Evolutionary conservation across 2,329 filamentous ascomycete genomes (phyloP).

Genomic region (Curvularia spicifera): DNA sequence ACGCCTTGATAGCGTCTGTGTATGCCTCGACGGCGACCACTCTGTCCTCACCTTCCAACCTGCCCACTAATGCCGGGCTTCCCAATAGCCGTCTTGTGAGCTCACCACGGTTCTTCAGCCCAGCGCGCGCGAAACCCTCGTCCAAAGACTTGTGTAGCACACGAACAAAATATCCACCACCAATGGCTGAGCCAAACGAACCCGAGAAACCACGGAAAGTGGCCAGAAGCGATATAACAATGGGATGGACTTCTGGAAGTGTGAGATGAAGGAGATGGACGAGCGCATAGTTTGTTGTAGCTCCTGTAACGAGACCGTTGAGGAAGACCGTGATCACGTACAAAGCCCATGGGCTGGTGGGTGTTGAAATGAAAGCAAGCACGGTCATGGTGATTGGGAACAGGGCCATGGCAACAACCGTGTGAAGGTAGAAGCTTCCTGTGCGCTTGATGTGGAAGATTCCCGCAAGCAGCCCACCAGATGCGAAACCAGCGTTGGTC

Average conservation of each 20-base stretch:
- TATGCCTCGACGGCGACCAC: constrained; percentile 62
- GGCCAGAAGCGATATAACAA: constrained; percentile 75
- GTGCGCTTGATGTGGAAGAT: constrained; percentile 75
- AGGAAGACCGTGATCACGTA: constrained; percentile 69
- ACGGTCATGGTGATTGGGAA: constrained; percentile 67
- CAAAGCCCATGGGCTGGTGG: constrained; percentile 56
- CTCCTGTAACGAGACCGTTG: constrained; percentile 76
- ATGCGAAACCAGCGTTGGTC: constrained; percentile 79
- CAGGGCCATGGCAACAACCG: constrained; percentile 64
- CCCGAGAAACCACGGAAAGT: constrained; percentile 85
- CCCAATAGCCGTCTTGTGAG: constrained; percentile 64
- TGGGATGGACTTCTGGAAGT: constrained; percentile 69
- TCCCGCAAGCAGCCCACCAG: constrained; percentile 75
- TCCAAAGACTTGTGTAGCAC: constrained; percentile 63
- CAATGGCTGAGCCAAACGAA: constrained; percentile 79
- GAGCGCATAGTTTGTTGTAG: constrained; percentile 78
- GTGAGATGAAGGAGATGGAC: constrained; percentile 80
- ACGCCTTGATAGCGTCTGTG: constrained; percentile 58
- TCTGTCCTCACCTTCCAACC: constrained; percentile 57
- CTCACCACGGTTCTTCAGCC: constrained; percentile 48
- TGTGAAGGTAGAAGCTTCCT: constrained; percentile 74
- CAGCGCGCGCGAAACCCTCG: constrained; percentile 61
- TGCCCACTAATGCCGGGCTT: constrained; percentile 62
- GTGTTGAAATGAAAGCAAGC: constrained; percentile 63
- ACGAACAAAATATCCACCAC: constrained; percentile 75